Base-by-base conservation (phyloP, 2,329 filamentous ascomycete species). In the Metarhizium sp. region DNA sequence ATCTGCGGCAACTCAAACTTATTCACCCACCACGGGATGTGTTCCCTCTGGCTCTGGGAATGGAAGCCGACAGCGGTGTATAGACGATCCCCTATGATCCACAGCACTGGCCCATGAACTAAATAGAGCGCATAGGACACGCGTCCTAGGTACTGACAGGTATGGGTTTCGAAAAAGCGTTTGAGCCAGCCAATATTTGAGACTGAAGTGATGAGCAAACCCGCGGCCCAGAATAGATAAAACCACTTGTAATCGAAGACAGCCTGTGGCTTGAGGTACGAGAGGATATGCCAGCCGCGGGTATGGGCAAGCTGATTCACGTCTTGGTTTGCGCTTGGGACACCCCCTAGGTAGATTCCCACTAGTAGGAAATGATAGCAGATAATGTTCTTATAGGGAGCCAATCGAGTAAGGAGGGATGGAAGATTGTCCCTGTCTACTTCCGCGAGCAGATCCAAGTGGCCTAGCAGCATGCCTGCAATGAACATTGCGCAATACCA, bases 171-270 rank as follows among this genome's bases (percentile, higher is more conserved):
- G 61, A 86, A 85, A 63, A 85, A 81, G 2, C 67, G 59, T 66
- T 77, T 79, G 16, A 86, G 71, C 76, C 76, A 79, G 4, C 68
- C 61, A 16, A 87, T 75, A n/a, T 78, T 79, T 7, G 80, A 78
- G 3, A 81, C 70, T 0, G 77, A 74, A 1, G 78, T 71, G 0
- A 88, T 76, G 0, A 84, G 64, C 53, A 84, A 74, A 25, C 74
- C 71, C 1, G 84, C 75, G 0, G 82, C 83, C 71, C 77, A 81
- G 64, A 84, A 84, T 2, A 87, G 74, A 64, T 77, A 87, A 68
- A 86, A 86, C 82, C 82, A 87, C 66, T 86, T 87, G 63, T 76
- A 78, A 64, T 86, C 81, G 60, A 75, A 85, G 10, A 84, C 79
- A 1, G 84, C 84, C 63, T 86, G 81, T 0, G 84, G 82, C 58